Evolutionary conservation across 129 eudicot species (phyloP).

Genomic region (Deinandra increscens): DNA sequence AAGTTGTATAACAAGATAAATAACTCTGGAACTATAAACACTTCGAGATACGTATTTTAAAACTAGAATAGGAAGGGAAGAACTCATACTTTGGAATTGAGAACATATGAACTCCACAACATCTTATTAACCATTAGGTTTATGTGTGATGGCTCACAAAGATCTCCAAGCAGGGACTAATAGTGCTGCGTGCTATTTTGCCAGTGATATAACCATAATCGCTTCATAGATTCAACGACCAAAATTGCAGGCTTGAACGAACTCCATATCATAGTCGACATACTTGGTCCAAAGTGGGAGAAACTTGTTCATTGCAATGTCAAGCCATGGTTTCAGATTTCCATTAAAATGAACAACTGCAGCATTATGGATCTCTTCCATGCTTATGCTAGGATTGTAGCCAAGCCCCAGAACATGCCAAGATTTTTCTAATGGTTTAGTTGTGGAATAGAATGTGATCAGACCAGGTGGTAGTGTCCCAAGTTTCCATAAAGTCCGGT

Average conservation of each 20-base stretch:
- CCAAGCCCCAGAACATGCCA: slow-evolving; percentile 95
- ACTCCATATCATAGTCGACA: slow-evolving; percentile 76
- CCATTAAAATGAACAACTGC: slow-evolving; percentile 86
- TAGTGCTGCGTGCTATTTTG: slow-evolving; percentile 26
- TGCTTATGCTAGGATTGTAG: slow-evolving; percentile 74
- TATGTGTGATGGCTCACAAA: too few relatives aligned
- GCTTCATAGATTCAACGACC: slow-evolving; percentile 39
- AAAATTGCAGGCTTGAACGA: slow-evolving; percentile 73
- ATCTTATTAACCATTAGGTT: too few relatives aligned
- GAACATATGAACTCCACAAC: not conserved
- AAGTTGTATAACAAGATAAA: not conserved
- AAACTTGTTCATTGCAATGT: slow-evolving; percentile 72
- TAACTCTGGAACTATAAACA: slow-evolving; percentile 22
- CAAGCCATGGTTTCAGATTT: slow-evolving; percentile 88
- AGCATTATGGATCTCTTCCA: slow-evolving; percentile 75
- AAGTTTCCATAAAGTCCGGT: slow-evolving; percentile 81
- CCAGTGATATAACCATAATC: slow-evolving; percentile 16
- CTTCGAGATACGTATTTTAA: slow-evolving; percentile 16
- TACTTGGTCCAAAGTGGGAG: slow-evolving; percentile 81
- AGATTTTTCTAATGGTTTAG: slow-evolving; percentile 80
- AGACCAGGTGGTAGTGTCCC: slow-evolving; percentile 88
- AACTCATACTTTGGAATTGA: slow-evolving; percentile 39
- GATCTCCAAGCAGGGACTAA: slow-evolving; percentile 27
- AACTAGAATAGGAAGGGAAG: slow-evolving; percentile 32
- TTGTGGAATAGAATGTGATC: slow-evolving; percentile 80